Percentiles rank a stretch among this genome's conserved stretches.
phyloP scores from a whole-genome alignment of 106 monocot genomes.

The Vanilla planifolia region DNA sequence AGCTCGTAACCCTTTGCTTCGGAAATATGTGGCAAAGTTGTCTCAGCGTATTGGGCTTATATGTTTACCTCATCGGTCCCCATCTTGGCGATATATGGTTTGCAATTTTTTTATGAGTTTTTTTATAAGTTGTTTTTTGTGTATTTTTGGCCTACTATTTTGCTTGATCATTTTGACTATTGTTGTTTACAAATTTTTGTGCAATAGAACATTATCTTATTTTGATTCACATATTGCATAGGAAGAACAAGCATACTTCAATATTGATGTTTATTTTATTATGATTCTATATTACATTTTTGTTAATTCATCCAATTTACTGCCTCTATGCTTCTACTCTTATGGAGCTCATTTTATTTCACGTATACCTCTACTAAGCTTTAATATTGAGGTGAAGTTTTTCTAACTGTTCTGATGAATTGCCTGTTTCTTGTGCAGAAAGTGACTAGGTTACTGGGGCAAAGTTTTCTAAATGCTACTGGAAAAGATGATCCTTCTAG shows the following conservation, averaged over 20 bases:
- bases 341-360: background rate
- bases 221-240: background rate
- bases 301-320: background rate
- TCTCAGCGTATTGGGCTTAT: slow-evolving; percentile 74
- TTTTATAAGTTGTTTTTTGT: background rate
- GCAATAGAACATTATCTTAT: background rate
- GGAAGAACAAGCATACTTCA: too few relatives aligned
- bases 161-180: background rate
- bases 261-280: too few relatives aligned
- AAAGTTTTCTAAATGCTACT: slow-evolving; percentile 20
- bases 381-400: too few relatives aligned
- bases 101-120: slow-evolving; percentile 9
- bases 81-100: slow-evolving; percentile 84
- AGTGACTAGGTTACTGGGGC: slow-evolving; percentile 39
- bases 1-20: slow-evolving; percentile 65
- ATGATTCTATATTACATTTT: too few relatives aligned
- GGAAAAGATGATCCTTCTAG: slow-evolving; percentile 14
- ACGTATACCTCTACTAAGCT: background rate
- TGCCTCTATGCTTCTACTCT: background rate
- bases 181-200: background rate
- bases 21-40: slow-evolving; percentile 86
- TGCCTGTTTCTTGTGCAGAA: slow-evolving; percentile 33
- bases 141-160: slow-evolving; percentile 1
- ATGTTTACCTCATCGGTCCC: slow-evolving; percentile 73
- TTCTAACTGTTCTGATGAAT: background rate